Conservation (phyloP, 2,329 filamentous ascomycete genomes). For the Aspergillus novofumigatus region DNA sequence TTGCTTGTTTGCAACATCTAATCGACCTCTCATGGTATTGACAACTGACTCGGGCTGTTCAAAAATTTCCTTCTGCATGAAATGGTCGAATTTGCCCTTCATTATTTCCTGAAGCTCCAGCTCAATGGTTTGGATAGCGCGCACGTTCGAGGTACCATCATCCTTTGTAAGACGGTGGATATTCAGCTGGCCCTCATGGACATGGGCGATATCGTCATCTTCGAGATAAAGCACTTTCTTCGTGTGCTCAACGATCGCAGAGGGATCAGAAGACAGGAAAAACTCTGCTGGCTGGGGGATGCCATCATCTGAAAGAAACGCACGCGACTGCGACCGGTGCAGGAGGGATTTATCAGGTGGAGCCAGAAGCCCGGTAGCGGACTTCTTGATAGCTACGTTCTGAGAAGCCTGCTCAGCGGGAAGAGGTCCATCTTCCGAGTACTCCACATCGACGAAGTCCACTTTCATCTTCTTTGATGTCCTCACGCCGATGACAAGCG, state of each 20-base stretch:
- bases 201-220: constrained; percentile 99
- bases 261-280: constrained; percentile 97
- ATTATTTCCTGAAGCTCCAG: constrained; percentile 99
- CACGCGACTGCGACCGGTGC: constrained; percentile 96
- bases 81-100: constrained; percentile 99
- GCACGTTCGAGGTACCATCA: constrained; percentile 93
- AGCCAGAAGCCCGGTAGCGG: constrained; percentile 68
- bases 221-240: constrained; percentile 99
- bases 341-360: constrained; percentile 96
- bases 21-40: constrained; percentile 99
- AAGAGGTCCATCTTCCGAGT: constrained; percentile 80
- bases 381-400: constrained; percentile 94
- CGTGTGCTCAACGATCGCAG: constrained; percentile 97
- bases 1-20: constrained; percentile 88
- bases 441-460: constrained; percentile 98
- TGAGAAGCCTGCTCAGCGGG: constrained; percentile 92
- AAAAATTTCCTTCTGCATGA: constrained; percentile 99
- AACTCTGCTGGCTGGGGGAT: constrained; percentile 98
- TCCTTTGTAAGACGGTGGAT: constrained; percentile 98
- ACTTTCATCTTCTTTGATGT: constrained; percentile 99
- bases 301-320: constrained; percentile 98
- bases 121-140: constrained; percentile 96
- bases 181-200: constrained; percentile 97
- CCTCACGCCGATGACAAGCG: constrained; percentile 93
- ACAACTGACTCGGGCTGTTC: constrained; percentile 99